phyloP scores from a whole-genome alignment of 164 flowering plant species.

The Hamamelis virginiana region DNA sequence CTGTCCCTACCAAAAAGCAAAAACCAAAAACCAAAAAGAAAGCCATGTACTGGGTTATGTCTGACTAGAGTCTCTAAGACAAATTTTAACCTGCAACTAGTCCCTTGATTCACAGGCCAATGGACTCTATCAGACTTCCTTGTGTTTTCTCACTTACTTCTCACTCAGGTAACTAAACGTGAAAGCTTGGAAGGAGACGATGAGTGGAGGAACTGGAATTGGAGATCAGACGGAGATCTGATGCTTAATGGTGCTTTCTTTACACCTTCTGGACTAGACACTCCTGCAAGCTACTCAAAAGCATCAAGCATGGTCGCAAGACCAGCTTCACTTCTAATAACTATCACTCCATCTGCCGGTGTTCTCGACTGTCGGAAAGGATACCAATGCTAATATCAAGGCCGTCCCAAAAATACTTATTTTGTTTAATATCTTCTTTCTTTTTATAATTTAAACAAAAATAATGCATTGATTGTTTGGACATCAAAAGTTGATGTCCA shows the following conservation, averaged over 20 bases:
- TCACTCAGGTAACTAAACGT: conserved; percentile 26
- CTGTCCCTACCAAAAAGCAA: no score
- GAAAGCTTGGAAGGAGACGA: conserved; percentile 8
- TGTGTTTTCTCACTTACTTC: not conserved
- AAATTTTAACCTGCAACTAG: not conserved
- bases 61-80: no score
- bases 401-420: not conserved
- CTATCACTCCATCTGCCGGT: conserved; percentile 19
- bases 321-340: conserved; percentile 24
- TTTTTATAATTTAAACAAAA: not conserved
- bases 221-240: conserved; percentile 39
- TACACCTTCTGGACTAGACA: conserved; percentile 24
- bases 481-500: not conserved
- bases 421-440: not conserved
- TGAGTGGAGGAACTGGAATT: conserved; percentile 37
- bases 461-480: not conserved
- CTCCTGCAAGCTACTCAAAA: conserved; percentile 20
- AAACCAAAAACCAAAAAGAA: no score
- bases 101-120: not conserved
- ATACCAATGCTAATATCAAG: conserved; percentile 14
- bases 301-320: conserved; percentile 38
- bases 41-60: no score
- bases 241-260: conserved; percentile 36
- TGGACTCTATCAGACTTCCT: no score
- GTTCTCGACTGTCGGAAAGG: conserved; percentile 24